Percentiles rank a stretch among this genome's conserved stretches.
These are phyloP conservation scores for Penicillium sp. DNA, from an alignment of 2,329 filamentous ascomycete species.

Conservation along the genomic window DNA sequence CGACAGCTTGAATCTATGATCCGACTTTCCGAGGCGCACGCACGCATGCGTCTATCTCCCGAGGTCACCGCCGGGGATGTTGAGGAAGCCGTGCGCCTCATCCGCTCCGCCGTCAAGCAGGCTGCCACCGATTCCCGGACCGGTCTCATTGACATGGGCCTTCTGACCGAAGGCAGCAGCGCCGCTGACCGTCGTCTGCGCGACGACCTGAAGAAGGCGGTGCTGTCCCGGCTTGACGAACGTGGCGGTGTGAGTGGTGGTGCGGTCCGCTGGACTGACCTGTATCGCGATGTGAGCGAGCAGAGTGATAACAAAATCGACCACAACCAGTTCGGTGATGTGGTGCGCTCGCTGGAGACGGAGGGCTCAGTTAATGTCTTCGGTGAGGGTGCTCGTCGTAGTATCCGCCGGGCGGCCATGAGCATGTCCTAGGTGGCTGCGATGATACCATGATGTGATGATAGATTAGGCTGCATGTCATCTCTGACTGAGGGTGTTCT, in stretches of 20 bases:
- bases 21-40: constrained; percentile 87
- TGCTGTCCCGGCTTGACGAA: constrained; percentile 69
- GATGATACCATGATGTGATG: constrained; percentile 25
- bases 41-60: constrained; percentile 82
- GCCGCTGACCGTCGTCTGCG: constrained; percentile 74
- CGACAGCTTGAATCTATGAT: constrained; percentile 98
- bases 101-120: constrained; percentile 89
- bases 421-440: constrained; percentile 11
- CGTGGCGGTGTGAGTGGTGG: constrained; percentile 58
- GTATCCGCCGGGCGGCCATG: constrained; percentile 53
- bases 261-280: constrained; percentile 67
- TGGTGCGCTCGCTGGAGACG: constrained; percentile 67
- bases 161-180: constrained; percentile 88
- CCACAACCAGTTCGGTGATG: constrained; percentile 70
- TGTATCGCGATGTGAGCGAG: constrained; percentile 64
- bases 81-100: constrained; percentile 79
- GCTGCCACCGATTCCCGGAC: constrained; percentile 87
- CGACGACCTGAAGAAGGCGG: constrained; percentile 72
- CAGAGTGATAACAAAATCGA: constrained; percentile 62
- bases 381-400: constrained; percentile 77
- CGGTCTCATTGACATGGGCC: constrained; percentile 90
- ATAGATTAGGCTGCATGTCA: constrained; percentile 21
- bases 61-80: constrained; percentile 76
- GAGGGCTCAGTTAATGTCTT: constrained; percentile 72
- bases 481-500: constrained; percentile 7